Evolutionary conservation across 257 asterid genomes (phyloP).

Genomic region (Lycium ferocissimum): DNA sequence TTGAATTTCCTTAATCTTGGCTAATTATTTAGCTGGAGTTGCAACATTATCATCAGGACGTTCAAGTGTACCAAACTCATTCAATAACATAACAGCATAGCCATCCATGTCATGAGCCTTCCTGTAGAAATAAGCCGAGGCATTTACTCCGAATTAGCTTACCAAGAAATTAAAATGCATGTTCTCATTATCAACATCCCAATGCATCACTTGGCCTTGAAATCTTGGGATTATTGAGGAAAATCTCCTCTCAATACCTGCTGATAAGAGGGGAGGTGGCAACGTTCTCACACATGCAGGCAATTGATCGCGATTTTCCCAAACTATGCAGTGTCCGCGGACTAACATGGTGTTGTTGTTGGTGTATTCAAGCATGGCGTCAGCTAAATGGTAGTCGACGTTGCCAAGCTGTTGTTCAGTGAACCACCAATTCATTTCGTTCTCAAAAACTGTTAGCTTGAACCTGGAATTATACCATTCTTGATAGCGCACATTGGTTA

Average conservation of each 20-base stretch:
- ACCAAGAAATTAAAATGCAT: slow-evolving; percentile 30
- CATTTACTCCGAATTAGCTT: slow-evolving; percentile 21
- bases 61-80: slow-evolving; percentile 47
- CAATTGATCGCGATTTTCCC: slow-evolving; percentile 27
- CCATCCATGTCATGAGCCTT: slow-evolving; percentile 41
- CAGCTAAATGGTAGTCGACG: slow-evolving; percentile 31
- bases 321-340: slow-evolving; percentile 49
- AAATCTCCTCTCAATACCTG: neutral
- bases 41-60: neutral
- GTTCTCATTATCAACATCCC: slow-evolving; percentile 54
- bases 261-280: neutral
- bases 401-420: slow-evolving; percentile 10
- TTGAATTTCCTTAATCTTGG: slow-evolving; percentile 46
- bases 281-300: slow-evolving; percentile 32
- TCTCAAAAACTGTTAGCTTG: slow-evolving; percentile 42
- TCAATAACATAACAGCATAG: slow-evolving; percentile 37
- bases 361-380: slow-evolving; percentile 36
- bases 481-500: slow-evolving; percentile 49
- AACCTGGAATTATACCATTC: slow-evolving; percentile 45
- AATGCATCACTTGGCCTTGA: slow-evolving; percentile 40
- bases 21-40: slow-evolving; percentile 43
- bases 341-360: slow-evolving; percentile 20
- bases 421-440: slow-evolving; percentile 36
- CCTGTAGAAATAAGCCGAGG: slow-evolving; percentile 20
- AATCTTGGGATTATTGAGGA: slow-evolving; percentile 34